Evolutionary conservation across 345 rosid species (phyloP).

Genomic region (Boechera divaricarpa): DNA sequence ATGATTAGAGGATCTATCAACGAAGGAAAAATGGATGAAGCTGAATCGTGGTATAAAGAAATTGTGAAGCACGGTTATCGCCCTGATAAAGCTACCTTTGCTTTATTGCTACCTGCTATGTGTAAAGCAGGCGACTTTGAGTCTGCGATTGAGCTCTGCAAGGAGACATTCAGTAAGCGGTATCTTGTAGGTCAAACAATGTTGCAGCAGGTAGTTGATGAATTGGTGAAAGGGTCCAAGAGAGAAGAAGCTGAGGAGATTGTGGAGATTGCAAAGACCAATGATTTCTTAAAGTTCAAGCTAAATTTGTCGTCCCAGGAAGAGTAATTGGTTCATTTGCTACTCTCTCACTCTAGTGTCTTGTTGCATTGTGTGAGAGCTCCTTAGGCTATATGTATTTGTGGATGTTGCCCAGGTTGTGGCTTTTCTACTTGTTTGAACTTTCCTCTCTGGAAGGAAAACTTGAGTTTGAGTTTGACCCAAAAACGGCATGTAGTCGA

Average conservation of each 20-base stretch:
- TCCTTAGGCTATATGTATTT: constrained; percentile 21
- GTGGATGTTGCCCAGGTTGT: constrained; percentile 12
- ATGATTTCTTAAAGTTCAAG: constrained; percentile 42
- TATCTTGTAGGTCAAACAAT: constrained; percentile 36
- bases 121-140: constrained; percentile 60
- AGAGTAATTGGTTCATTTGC: constrained; percentile 27
- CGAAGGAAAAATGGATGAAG: constrained; percentile 53
- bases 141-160: constrained; percentile 52
- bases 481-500: constrained; percentile 11
- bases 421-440: constrained; percentile 1
- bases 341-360: constrained; percentile 7
- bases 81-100: constrained; percentile 49
- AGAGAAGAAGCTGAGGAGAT: constrained; percentile 61
- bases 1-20: constrained; percentile 63
- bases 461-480: background rate
- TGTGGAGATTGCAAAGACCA: constrained; percentile 53
- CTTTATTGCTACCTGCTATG: constrained; percentile 52
- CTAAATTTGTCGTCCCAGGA: constrained; percentile 35
- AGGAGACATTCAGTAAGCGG: constrained; percentile 42
- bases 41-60: constrained; percentile 56
- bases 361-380: background rate
- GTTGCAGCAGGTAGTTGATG: constrained; percentile 57
- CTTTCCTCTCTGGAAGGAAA: background rate
- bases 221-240: constrained; percentile 55
- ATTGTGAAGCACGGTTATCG: constrained; percentile 46